These are phyloP conservation scores for Pseudophaeomoniella oleicola DNA, from an alignment of 2,329 filamentous ascomycete species.

Conservation along the genomic window DNA sequence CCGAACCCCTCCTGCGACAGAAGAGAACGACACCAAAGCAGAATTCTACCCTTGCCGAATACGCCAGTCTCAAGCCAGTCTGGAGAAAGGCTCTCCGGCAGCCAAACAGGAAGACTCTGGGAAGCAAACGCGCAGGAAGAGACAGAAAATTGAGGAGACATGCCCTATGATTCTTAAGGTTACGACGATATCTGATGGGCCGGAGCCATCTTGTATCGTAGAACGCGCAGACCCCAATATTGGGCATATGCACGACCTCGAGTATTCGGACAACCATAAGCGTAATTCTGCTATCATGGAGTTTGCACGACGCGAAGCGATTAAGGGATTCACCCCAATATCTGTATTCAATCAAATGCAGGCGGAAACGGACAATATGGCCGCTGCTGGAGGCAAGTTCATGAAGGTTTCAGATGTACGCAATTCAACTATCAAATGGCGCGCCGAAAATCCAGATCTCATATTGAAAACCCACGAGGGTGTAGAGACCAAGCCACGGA, in stretches of 20 bases:
- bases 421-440: conserved; percentile 33
- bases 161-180: conserved; percentile 35
- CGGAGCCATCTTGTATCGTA: conserved; percentile 26
- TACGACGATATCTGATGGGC: conserved; percentile 26
- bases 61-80: conserved; percentile 20
- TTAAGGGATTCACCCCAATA: conserved; percentile 31
- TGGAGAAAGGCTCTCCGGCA: conserved; percentile 20
- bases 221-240: conserved; percentile 24
- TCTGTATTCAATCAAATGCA: conserved; percentile 34
- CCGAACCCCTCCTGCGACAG: conserved; percentile 13
- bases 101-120: conserved; percentile 26
- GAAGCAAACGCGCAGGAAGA: conserved; percentile 29
- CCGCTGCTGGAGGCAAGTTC: conserved; percentile 29
- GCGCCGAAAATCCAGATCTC: conserved; percentile 27
- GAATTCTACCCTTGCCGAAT: conserved; percentile 34
- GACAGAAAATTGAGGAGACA: conserved; percentile 27
- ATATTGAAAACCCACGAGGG: conserved; percentile 29
- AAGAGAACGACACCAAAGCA: conserved; percentile 22
- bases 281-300: conserved; percentile 34
- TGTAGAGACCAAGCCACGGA: conserved; percentile 9
- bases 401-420: conserved; percentile 32
- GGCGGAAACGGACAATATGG: conserved; percentile 27
- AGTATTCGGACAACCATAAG: conserved; percentile 32
- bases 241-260: conserved; percentile 30
- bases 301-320: conserved; percentile 26